Conservation (phyloP, 495 filamentous ascomycete species). For the Saxispiralis lemnorum region DNA sequence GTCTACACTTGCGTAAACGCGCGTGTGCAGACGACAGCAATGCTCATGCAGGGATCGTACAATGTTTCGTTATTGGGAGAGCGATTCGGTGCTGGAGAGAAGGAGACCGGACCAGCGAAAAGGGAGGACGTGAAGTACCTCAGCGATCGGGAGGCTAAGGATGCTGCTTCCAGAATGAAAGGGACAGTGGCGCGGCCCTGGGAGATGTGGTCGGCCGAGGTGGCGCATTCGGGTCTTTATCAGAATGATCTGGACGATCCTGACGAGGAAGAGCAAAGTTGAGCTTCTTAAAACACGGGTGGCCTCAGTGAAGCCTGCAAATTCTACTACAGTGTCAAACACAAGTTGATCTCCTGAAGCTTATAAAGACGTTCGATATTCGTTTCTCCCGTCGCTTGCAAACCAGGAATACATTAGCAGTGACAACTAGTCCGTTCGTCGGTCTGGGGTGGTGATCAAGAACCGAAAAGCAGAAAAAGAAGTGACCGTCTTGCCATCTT, state of each 20-base stretch:
- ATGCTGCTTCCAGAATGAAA: slow-evolving; percentile 17
- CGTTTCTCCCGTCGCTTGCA: too few species aligned
- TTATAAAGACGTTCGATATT: too few species aligned
- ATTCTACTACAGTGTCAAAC: too few species aligned
- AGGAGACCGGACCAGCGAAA: slow-evolving; percentile 23
- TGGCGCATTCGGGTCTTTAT: slow-evolving; percentile 21
- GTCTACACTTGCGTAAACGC: slow-evolving; percentile 24
- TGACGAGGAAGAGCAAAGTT: neutral
- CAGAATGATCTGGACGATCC: slow-evolving; percentile 15
- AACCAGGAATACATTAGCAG: too few species aligned
- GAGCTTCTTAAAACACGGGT: too few species aligned
- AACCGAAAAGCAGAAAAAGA: too few species aligned
- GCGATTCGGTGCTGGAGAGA: slow-evolving; percentile 21
- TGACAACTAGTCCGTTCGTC: too few species aligned
- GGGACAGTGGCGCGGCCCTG: slow-evolving; percentile 17
- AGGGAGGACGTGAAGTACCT: slow-evolving; percentile 21
- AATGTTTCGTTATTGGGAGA: slow-evolving; percentile 13
- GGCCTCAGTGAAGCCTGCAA: too few species aligned
- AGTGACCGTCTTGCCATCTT: too few species aligned
- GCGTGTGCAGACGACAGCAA: slow-evolving; percentile 19
- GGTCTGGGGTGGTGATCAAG: too few species aligned
- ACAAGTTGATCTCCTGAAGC: too few species aligned
- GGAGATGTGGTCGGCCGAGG: slow-evolving; percentile 24
- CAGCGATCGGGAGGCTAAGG: slow-evolving; percentile 21
- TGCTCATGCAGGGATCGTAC: slow-evolving; percentile 19